phyloP scores from a whole-genome alignment of 441 rosid genomes.

The Eugenia klotzschiana region DNA sequence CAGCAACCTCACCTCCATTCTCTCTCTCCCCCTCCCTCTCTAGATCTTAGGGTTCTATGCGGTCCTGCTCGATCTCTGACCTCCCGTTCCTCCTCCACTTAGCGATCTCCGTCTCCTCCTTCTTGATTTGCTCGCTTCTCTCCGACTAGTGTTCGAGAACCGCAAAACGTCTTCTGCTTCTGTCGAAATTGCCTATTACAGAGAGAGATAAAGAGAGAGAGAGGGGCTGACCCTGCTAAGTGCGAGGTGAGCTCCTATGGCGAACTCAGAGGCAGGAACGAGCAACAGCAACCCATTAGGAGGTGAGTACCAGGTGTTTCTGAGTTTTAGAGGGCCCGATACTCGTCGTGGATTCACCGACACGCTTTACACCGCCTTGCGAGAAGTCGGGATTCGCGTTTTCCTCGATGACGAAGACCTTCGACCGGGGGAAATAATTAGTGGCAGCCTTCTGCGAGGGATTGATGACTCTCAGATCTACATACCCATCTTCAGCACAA shows the following conservation, averaged over 20 bases:
- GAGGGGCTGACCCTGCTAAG: neutral
- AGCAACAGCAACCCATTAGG: neutral
- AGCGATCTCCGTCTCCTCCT: neutral
- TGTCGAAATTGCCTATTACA: neutral
- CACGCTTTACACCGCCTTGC: neutral
- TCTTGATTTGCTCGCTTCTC: neutral
- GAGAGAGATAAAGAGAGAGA: too few species aligned
- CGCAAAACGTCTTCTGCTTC: too few species aligned
- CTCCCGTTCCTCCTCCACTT: neutral
- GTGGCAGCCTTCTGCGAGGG: neutral
- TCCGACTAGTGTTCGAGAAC: neutral
- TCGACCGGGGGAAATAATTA: fast-evolving
- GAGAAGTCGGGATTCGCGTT: neutral
- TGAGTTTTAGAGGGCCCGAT: neutral
- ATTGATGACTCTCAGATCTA: too few species aligned
- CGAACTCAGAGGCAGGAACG: neutral
- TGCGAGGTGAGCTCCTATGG: neutral
- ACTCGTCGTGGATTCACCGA: neutral
- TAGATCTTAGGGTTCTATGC: neutral
- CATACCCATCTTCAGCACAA: neutral
- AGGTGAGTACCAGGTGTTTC: neutral
- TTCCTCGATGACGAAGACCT: neutral
- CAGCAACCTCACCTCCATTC: neutral
- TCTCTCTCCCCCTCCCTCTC: neutral
- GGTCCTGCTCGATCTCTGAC: neutral